Evolutionary conservation across 1,139 yeast species (phyloP), one percentile per base, ranked within the genome.

Genomic region (Yarrowia galli): DNA sequence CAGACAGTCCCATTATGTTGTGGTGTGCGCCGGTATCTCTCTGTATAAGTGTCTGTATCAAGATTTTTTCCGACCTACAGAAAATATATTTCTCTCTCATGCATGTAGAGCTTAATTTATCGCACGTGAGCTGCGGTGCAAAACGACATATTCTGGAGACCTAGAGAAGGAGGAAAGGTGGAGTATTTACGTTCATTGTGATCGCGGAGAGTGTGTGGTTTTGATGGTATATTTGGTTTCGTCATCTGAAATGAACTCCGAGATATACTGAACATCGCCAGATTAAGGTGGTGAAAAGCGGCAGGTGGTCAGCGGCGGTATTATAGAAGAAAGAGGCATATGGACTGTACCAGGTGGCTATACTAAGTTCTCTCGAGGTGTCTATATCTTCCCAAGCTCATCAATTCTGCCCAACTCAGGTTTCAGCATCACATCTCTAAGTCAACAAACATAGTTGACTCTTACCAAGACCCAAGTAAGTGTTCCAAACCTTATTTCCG

Each of bases 1-100:
- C 98, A 51, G 98, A 97, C 72, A 95, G 85, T 67, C 99, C 99
- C 97, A 91, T 78, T 16, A 42, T 73, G 36, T 28, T 6, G 46
- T 63, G 49, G 20, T 40, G 49, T 56, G 15, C 12, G 60, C 18
- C n/a, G 43, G 28, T 20, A 13, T 51, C 32, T 28, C 32, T 28
- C 32, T 12, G 22, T 12, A 12, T 6, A 10, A n/a, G 20, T 18
- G 53, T 22, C 53, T 7, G 46, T 43, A 20, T 43, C 23, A 28
- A n/a, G 32, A 18, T 54, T 54, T 54, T 36, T 23, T 18, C 36
- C 9, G 25, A 40, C 32, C 32, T 28, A 28, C 32, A 10, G 32
- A 42, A 56, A 56, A 53, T 53, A 53, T 53, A 53, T 53, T 53
- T 51, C 38, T 53, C 60, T 35, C 42, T 18, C 25, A 36, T 53